Conservation (phyloP, 1,284 basidiomycete genomes). For the Pholiota adiposa region DNA sequence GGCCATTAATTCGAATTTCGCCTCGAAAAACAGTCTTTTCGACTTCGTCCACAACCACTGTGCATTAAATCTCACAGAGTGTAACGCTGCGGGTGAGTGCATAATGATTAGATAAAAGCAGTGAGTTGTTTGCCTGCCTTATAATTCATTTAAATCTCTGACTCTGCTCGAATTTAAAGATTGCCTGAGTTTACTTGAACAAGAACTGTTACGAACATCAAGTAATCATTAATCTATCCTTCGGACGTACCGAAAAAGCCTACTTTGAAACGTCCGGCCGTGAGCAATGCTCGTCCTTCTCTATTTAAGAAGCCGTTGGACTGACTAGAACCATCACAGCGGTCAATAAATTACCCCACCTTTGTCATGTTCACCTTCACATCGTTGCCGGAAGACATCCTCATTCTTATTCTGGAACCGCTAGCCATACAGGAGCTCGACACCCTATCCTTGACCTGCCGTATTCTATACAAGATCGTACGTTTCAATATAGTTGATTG, state of each 20-base stretch:
- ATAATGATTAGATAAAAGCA: no score
- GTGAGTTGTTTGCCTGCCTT: no score
- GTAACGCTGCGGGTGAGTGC: no score
- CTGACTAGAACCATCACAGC: conserved; percentile 2
- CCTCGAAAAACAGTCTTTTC: no score
- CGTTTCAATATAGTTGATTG: conserved; percentile 24
- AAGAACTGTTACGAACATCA: no score
- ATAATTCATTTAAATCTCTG: no score
- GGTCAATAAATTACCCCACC: conserved; percentile 7
- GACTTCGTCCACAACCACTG: no score
- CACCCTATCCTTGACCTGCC: conserved; percentile 51
- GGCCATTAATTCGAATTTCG: no score
- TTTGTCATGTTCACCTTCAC: conserved; percentile 25
- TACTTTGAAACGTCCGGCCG: conserved; percentile 17
- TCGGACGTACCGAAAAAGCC: conserved; percentile 11
- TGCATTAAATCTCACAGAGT: no score
- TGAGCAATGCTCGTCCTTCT: background rate
- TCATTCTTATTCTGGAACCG: conserved; percentile 56
- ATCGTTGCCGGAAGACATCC: conserved; percentile 58
- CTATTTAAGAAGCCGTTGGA: conserved; percentile 12
- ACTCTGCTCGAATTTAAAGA: no score
- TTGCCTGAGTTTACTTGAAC: no score
- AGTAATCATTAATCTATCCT: conserved; percentile 1
- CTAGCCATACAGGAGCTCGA: conserved; percentile 51
- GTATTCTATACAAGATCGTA: conserved; percentile 50